A percentile compares a stretch with the other conserved stretches of the same genome.
Conservation (phyloP, 305 asterid genomes). For the Ajuga reptans region DNA sequence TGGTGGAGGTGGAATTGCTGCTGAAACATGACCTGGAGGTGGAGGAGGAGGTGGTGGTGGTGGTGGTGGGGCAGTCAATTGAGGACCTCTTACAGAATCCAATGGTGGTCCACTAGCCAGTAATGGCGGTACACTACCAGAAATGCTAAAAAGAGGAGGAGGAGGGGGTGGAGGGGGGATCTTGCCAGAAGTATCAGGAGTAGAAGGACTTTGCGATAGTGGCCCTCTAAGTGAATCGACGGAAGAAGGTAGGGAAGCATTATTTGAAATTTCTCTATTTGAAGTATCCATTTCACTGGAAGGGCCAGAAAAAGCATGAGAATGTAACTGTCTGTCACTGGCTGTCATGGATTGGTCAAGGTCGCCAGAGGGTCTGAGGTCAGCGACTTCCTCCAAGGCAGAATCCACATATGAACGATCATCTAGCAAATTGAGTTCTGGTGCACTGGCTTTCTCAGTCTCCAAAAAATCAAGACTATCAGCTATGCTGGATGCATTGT, state of each 20-base stretch:
- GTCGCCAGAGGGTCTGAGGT: slow-evolving; percentile 39
- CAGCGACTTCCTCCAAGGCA: slow-evolving; percentile 52
- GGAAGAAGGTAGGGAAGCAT: slow-evolving; percentile 24
- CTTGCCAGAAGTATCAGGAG: slow-evolving; percentile 31
- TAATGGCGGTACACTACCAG: slow-evolving; percentile 28
- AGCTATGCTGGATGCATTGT: slow-evolving; percentile 77
- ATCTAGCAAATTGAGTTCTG: slow-evolving; percentile 51
- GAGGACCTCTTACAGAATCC: slow-evolving; percentile 12
- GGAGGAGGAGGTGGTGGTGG: slow-evolving; percentile 29
- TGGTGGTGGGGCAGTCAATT: slow-evolving; percentile 18
- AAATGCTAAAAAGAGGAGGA: slow-evolving; percentile 22
- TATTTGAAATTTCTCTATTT: slow-evolving; percentile 24
- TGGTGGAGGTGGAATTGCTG: slow-evolving; percentile 3
- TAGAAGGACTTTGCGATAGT: slow-evolving; percentile 24
- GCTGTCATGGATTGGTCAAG: slow-evolving; percentile 26
- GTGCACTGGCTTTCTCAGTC: slow-evolving; percentile 57
- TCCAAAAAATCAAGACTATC: slow-evolving; percentile 89
- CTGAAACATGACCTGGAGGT: not conserved
- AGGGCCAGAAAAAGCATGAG: slow-evolving; percentile 30
- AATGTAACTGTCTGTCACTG: slow-evolving; percentile 33
- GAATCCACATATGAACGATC: slow-evolving; percentile 57
- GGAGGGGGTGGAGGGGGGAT: slow-evolving; percentile 32
- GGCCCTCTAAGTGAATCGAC: slow-evolving; percentile 27
- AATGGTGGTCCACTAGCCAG: slow-evolving; percentile 29
- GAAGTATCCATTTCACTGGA: slow-evolving; percentile 26